phyloP scores from a whole-genome alignment of 345 rosid genomes.

The Boechera stricta region DNA sequence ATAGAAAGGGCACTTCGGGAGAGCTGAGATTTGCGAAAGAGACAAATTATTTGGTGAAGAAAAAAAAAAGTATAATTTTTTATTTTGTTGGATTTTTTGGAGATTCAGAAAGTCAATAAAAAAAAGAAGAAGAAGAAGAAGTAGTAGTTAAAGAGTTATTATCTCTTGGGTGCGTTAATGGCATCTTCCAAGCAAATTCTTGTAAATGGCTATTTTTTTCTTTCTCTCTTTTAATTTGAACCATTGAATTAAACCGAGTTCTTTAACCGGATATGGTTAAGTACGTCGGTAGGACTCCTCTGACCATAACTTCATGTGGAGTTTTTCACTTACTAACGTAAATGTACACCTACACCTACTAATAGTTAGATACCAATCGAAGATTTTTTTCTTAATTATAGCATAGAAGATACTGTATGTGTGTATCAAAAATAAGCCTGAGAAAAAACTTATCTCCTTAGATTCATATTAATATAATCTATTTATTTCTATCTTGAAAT shows the following conservation, averaged over 20 bases:
- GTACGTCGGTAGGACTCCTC: not conserved
- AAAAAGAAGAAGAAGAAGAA: not conserved
- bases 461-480: not conserved
- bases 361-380: not conserved
- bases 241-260: constrained; percentile 32
- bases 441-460: too few species aligned
- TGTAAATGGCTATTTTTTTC: constrained; percentile 10
- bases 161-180: constrained; percentile 23
- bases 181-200: constrained; percentile 22
- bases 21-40: constrained; percentile 4
- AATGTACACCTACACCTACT: not conserved
- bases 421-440: not conserved
- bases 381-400: not conserved
- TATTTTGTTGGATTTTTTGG: constrained; percentile 14
- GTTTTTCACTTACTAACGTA: not conserved
- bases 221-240: constrained; percentile 5
- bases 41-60: constrained; percentile 36
- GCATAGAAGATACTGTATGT: not conserved
- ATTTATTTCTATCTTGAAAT: not conserved
- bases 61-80: not conserved
- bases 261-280: constrained; percentile 16
- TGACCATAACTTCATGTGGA: not conserved
- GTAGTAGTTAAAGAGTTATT: constrained; percentile 24
- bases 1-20: not conserved
- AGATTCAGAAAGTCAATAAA: constrained; percentile 42